Base-by-base conservation (phyloP, 768 basidiomycete species). In the Boletus subcaerulescens region DNA sequence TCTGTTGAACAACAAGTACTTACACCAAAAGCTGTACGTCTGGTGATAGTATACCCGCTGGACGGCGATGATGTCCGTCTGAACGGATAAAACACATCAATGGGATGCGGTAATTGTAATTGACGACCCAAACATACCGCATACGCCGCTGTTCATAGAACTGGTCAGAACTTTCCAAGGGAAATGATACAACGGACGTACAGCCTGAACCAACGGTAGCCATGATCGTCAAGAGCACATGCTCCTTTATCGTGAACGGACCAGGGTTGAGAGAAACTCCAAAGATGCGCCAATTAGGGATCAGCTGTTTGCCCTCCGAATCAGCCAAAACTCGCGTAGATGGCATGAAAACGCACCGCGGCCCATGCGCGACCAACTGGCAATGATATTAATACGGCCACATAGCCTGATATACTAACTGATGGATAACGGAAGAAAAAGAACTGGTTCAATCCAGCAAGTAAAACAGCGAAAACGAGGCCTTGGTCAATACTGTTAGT, bases 391-490 rank as follows among this genome's bases (percentile, higher is more conserved):
- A 93, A 73, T 58, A 88, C 84, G 0, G 87, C 85, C n/a, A 90
- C 84, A 52, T 87, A 77, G 74, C 65, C 61, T 43, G 64, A 70
- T 53, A 79, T 50, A 12, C 20, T 18, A 43, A 74, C 69, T 15
- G 75, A 70, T 5, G 87, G 87, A 62, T 81, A 89, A 29, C 87
- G 80, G 60, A 89, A 81, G 68, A 79, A 85, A 70, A 89, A 89
- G 72, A 88, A 89, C 62, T 89, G 87, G 69, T 90, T 90, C 75
- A 89, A 75, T 41, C 87, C 86, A 0, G 88, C 78, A 20, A 90
- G 76, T 47, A 91, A 20, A 58, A 86, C 71, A 0, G 84, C 75
- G 78, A 80, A 85, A 0, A 68, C 22, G 3, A 83, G 56, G 3
- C 68, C 71, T 70, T 42, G 1, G 15, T 18, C 29, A 4, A 15